Evolutionary conservation across 352 stramenopile species (phyloP), one percentile per base, ranked within the genome.

Genomic region (Phytophthora brassicae): DNA sequence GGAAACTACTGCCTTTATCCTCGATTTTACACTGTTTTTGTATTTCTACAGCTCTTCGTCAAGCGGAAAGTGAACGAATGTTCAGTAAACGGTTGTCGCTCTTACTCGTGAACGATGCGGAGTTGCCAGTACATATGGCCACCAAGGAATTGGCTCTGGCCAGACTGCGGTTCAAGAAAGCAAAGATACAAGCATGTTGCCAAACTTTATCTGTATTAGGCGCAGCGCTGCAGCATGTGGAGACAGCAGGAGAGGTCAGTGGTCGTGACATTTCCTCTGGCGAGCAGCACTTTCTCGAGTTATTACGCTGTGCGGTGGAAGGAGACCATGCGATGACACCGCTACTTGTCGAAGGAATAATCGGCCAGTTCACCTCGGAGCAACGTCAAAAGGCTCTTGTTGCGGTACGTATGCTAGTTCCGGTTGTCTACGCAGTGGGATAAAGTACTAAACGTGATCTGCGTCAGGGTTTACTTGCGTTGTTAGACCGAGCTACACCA

Each of bases 271-370:
- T 84, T 5, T 80, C 80, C 3, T 68, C 71, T 3, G 68, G 74
- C 13, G 82, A 92, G 38, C 60, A 89, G 13, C 79, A 79, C 39
- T 86, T 92, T 20, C 69, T 94, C 20, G 79, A 90, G 24, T 51
- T 91, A 2, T 73, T 92, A 44, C 74, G 77, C 8, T 89, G 82
- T 17, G 75, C 89, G n/a, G 70, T 90, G 14, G 79, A 94, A 45
- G 67, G 76, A 8, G 66, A 92, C 39, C 73, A 86, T 28, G 72
- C 86, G 13, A 68, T 94, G 22, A 90, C 82, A 38, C 75, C 74
- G 4, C 68, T 91, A 19, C 77, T 91, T 12, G 68, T 68, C 0
- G 57, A 86, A 6, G 78, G 76, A 3, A 86, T 91, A 28, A 48
- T 51, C 5, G 47, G 48, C 6, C 54, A 73, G 44, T 70, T 90